Percentiles rank a stretch among this genome's conserved stretches.
Evolutionary conservation across 2,329 filamentous ascomycete genomes (phyloP).

Genomic region (Lizonia empirigonia): DNA sequence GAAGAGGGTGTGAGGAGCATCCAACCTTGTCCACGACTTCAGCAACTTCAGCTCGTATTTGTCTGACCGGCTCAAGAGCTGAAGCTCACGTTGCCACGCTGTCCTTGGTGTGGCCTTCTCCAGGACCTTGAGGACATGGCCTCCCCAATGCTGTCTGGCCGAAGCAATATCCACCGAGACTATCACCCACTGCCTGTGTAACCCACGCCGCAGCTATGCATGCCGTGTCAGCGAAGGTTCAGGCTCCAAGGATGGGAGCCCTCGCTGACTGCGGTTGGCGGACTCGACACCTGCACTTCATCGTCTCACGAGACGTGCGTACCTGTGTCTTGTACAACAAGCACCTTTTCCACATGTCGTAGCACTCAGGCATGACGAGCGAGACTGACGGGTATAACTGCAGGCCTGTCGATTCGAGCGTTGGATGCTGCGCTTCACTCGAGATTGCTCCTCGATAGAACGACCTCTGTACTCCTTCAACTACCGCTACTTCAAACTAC

Average conservation of each 20-base stretch:
- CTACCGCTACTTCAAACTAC: too few species aligned
- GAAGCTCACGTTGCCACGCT: conserved; percentile 7
- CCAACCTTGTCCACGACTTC: conserved; percentile 17
- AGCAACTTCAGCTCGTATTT: conserved; percentile 28
- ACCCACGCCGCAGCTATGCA: conserved; percentile 34
- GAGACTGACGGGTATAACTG: conserved; percentile 40
- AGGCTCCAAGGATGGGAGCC: conserved; percentile 24
- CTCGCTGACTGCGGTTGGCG: conserved; percentile 27
- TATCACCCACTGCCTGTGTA: conserved; percentile 31
- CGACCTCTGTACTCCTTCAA: too few species aligned
- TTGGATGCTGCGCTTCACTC: too few species aligned
- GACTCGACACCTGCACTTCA: conserved; percentile 30
- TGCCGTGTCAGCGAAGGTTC: conserved; percentile 35
- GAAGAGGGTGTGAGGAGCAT: conserved; percentile 32
- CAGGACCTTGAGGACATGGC: background rate
- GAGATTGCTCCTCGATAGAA: too few species aligned
- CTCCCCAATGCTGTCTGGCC: conserved; percentile 20
- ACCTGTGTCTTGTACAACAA: conserved; percentile 39
- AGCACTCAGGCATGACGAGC: conserved; percentile 37
- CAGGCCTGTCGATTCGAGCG: too few species aligned
- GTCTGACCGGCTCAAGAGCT: too few species aligned
- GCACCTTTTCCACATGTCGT: conserved; percentile 36
- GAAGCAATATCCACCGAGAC: conserved; percentile 25
- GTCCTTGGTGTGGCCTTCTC: background rate
- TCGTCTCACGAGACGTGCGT: conserved; percentile 30